These are phyloP conservation scores for Calophaca sinica DNA, from an alignment of 306 rosid species.

Conservation along the genomic window DNA sequence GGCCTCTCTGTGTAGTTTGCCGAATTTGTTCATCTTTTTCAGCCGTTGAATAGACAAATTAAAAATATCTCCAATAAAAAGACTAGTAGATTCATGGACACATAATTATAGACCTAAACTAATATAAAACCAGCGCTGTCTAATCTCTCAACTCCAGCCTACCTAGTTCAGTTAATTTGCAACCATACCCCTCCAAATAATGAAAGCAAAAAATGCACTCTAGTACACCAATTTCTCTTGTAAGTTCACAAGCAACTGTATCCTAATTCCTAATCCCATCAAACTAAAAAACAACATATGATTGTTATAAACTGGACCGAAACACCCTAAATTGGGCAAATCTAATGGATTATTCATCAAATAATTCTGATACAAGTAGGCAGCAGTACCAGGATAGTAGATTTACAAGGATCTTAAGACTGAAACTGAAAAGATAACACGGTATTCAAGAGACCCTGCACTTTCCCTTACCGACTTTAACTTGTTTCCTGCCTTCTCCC, in stretches of 20 bases:
- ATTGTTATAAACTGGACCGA: background rate
- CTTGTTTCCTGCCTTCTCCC: background rate
- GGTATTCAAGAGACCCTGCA: background rate
- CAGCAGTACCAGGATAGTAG: background rate
- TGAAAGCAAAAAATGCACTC: background rate
- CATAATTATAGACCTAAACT: slow-evolving; percentile 1
- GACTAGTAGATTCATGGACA: slow-evolving; percentile 24
- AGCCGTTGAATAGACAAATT: no score
- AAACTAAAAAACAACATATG: background rate
- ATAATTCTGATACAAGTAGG: background rate
- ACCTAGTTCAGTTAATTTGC: slow-evolving; percentile 2
- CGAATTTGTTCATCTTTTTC: no score
- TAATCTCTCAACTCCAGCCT: background rate
- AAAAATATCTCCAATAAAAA: background rate
- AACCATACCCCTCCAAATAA: background rate
- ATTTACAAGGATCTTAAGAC: background rate
- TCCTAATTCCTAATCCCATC: background rate
- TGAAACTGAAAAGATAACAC: background rate
- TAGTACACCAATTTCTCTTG: background rate
- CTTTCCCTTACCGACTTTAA: background rate
- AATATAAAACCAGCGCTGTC: background rate
- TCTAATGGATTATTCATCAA: background rate
- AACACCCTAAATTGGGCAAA: background rate
- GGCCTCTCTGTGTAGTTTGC: no score
- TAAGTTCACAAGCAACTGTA: background rate